Evolutionary conservation across 129 eudicot species (phyloP), one percentile per base, ranked within the genome.

Genomic region (Flaveria ramosissima): DNA sequence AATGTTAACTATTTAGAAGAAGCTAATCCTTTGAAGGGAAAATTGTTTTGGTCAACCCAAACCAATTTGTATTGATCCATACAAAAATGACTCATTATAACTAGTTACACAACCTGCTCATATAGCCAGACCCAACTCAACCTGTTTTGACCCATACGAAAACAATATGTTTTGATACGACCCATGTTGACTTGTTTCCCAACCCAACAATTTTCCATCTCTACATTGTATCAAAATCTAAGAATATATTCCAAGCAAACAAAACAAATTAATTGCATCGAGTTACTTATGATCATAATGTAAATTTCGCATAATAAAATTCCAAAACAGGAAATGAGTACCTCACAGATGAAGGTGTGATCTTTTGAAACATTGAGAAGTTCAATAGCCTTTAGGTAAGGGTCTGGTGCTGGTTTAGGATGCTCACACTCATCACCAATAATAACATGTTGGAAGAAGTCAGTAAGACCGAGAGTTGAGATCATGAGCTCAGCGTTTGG

Each of bases 341-440:
- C 98, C 97, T 93, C 98, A 79, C 87, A 93, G 21, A 93, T 81
- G 77, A 89, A 84, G 4, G 98, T 79, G 78, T 90, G 98, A 57
- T 91, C 98, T 73, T 90, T 93, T 61, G 98, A 90, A 59, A 92
- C 98, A 42, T 89, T 87, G 82, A 93, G 90, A 12, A 73, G 73
- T 78, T 90, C 91, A 48, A 93, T 84, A 50, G 97, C 98, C 80
- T 93, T 93, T 55, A 93, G 75, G 73, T 93, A 93, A 27, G 98
- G 97, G 46, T 87, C 98, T 1, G 98, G 98, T 81, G 83, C 86
- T 71, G 98, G 98, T 81, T 93, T 93, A 36, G 98, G 86, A 51
- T 83, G 92, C 63, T 88, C 96, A 84, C 98, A 93, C 23, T 93
- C 98, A 70, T 80, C 89, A 70, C 98, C 98, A 68, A 93, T 47